Base-by-base conservation (phyloP, 1,284 basidiomycete species). In the Marasmius fiardii region DNA sequence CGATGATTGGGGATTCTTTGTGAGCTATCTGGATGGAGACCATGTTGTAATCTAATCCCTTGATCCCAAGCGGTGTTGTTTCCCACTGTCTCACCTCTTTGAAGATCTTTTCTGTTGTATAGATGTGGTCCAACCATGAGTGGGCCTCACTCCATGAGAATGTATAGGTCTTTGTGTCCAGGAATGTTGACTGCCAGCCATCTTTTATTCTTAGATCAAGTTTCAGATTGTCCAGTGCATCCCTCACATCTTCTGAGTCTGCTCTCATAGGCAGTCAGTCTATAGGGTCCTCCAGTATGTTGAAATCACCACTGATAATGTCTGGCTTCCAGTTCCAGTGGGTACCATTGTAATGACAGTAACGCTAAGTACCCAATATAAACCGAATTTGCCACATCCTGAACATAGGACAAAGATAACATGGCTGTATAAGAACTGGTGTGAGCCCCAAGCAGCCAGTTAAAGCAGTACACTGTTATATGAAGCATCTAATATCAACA, bases 111-210 rank as follows among this genome's bases (percentile, higher is more conserved):
- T 55, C 6, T 1, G 55, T 53, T 5, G 52, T 45, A 50, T 71
- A 71, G 5, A 71, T 69, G 3, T 69, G 47, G 58, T 74, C 71
- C 0, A 74, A 56, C 0, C 72, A 37, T 0, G 71, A 69, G n/a
- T 63, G 59, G 14, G 56, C 43, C 0, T 16, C 66, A 60, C 4
- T 58, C 43, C 23, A 23, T 16, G 20, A 24, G 53, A 45, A 69
- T 1, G 69, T 67, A 60, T 61, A 73, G 0, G 44, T 53, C 24
- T 56, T 51, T 0, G 18, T 53, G 2, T 52, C 55, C 3, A 69
- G 70, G 66, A 61, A 56, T 1, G 63, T 66, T 3, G 48, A 6
- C 14, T 68, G 14, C 71, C 71, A 71, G 1, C 69, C 67, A 41
- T 75, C 69, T 1, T 28, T 4, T 3, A 71, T 54, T 0, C 57